Base-by-base conservation (phyloP, 345 rosid species). In the Aquilaria sinensis region DNA sequence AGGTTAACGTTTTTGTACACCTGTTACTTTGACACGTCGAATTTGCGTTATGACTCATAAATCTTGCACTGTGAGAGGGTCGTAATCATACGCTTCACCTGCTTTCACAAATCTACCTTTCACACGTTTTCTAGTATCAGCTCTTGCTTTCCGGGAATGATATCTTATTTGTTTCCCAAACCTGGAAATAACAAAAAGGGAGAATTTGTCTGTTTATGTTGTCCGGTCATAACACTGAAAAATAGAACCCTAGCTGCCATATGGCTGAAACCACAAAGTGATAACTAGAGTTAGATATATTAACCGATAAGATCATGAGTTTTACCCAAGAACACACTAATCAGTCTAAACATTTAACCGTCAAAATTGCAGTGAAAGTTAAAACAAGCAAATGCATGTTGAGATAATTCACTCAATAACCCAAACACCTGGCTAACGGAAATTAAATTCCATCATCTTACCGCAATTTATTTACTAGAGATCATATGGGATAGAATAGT, bases 101-200 rank as follows among this genome's bases (percentile, higher is more conserved):
- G 92, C 88, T 79, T 92, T 89, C 66, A 92, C 96, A 72, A 92
- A 92, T 78, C 96, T 81, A 32, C 96, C 98, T 72, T 92, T 92
- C 66, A 85, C 98, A 11, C 96, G 78, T 68, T 85, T 92, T 72
- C 98, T 87, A 9, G 91, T 85, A 62, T 92, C 96, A 33, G 98
- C 98, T 72, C 98, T 87, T 51, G 90, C 95, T 81, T 92, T 92
- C 1, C 96, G 85, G 12, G 95, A 85, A 51, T 87, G 92, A 62
- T 92, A 92, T 71, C 93, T 77, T 74, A 92, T 92, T 70, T 92
- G 92, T 58, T 92, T 89, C 6, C 88, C 87, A 53, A 87, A 92
- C 59, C 97, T 92, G 55, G 66, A 77, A 12, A 62, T 41, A 32
- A 60, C n/a, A 53, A 58, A 54, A 61, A 33, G 12, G 30, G 5